These are phyloP conservation scores for Citrus glauca DNA, from an alignment of 345 rosid genomes.

Conservation along the genomic window DNA sequence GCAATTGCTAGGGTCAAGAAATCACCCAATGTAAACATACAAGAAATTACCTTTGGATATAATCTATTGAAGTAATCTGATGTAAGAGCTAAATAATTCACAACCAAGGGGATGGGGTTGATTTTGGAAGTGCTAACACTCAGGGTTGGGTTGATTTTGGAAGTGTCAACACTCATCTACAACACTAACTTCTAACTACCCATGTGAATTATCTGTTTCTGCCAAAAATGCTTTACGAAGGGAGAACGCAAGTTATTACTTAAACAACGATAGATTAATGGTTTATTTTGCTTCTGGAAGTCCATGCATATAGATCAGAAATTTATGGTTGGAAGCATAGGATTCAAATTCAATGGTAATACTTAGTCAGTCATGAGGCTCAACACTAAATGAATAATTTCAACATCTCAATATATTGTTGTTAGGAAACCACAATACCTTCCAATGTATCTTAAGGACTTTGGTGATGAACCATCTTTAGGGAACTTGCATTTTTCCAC, in stretches of 20 bases:
- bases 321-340: neutral
- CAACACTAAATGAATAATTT: neutral
- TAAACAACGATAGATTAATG: neutral
- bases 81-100: neutral
- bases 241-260: neutral
- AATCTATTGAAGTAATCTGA: neutral
- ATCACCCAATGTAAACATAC: neutral
- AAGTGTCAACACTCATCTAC: neutral
- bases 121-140: neutral
- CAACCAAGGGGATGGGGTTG: neutral
- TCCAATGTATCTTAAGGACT: slow-evolving; percentile 92
- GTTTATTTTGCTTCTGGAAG: neutral
- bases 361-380: neutral
- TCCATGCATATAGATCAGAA: neutral
- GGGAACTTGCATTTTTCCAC: slow-evolving; percentile 97
- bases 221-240: neutral
- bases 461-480: slow-evolving; percentile 75
- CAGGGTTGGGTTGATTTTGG: neutral
- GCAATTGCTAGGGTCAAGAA: neutral
- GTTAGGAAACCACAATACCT: slow-evolving; percentile 44
- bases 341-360: neutral
- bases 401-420: neutral
- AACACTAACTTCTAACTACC: neutral
- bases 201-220: neutral
- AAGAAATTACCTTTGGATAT: neutral